Evolutionary conservation across 805 yeast genomes (phyloP), one percentile per base, ranked within the genome.

Genomic region (Grigorovia humatica): DNA sequence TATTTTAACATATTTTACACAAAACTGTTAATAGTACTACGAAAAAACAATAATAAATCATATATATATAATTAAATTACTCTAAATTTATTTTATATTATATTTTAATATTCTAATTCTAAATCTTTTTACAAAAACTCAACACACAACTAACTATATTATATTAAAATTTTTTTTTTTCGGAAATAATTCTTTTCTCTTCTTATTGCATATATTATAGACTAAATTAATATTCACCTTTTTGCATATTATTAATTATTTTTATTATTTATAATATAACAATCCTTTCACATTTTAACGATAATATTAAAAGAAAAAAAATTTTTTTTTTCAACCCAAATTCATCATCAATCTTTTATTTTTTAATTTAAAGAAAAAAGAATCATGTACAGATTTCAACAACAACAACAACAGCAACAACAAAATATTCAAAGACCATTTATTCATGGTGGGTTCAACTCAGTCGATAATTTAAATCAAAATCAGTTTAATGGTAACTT

Each of bases 351-450:
- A 23, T 23, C 27, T 23, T n/a, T 23, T 23, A 23, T 23, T 23
- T 23, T 6, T 6, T 4, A 23, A 23, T 4, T 4, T 4, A 23
- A 23, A 23, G 6, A 6, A 23, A 23, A 6, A 27, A 45, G 15
- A 18, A 44, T 44, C 47, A 45, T 45, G 47, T 45, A 45, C 38
- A 35, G 47, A 18, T 43, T 42, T 35, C 44, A 48, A 48, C 45
- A 48, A 41, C 43, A 47, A 47, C 44, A 47, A 23, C 49, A 47
- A 48, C 47, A 47, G 42, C 47, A 44, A 29, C n/a, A 45, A 45
- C 27, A 42, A 19, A 15, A 17, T 29, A 32, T 45, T 18, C 19
- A 30, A 45, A 45, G 47, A 45, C 47, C 42, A n/a, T 20, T 32
- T 32, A 17, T 43, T 23, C 32, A 48, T 19, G 17, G 32, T 23